phyloP scores from a whole-genome alignment of 208 protist species.

The Leptomonas seymouri region DNA sequence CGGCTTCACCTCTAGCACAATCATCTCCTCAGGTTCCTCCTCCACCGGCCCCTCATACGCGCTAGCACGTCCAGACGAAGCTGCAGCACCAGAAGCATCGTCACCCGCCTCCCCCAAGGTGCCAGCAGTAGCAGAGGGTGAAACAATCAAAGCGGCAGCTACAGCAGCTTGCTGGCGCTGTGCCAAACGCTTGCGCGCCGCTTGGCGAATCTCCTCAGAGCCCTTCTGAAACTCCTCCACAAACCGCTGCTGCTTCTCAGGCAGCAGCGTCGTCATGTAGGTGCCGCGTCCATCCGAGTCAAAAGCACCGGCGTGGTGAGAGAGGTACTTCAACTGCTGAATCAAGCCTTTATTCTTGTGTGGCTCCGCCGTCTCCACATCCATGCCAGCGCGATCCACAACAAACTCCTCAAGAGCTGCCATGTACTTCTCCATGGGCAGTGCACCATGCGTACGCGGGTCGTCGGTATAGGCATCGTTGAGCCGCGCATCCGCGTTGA shows the following conservation, averaged over 20 bases:
- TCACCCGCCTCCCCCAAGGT: neutral
- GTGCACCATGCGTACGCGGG: conserved; percentile 74
- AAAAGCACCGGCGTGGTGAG: conserved; percentile 56
- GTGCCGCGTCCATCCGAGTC: conserved; percentile 61
- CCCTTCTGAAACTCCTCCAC: conserved; percentile 61
- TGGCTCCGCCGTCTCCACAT: conserved; percentile 68
- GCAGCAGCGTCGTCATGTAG: conserved; percentile 63
- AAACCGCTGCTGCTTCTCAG: conserved; percentile 82
- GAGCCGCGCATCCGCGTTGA: conserved; percentile 66
- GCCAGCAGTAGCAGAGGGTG: neutral
- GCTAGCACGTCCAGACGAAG: no score
- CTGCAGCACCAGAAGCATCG: neutral
- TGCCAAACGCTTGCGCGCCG: conserved; percentile 48
- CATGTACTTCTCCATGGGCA: conserved; percentile 77
- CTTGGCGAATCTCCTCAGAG: conserved; percentile 68
- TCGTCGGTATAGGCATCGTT: conserved; percentile 80
- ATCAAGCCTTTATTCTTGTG: conserved; percentile 82
- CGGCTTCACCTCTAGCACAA: conserved; percentile 44
- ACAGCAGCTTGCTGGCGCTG: conserved; percentile 16
- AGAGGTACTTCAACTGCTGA: conserved; percentile 74
- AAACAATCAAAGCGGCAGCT: neutral
- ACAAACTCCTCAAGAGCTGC: conserved; percentile 85
- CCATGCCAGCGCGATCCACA: conserved; percentile 65
- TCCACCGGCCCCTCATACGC: neutral
- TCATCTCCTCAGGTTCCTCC: conserved; percentile 52